phyloP scores from a whole-genome alignment of 2,329 filamentous ascomycete genomes.

The Rhynchosporium graminicola region DNA sequence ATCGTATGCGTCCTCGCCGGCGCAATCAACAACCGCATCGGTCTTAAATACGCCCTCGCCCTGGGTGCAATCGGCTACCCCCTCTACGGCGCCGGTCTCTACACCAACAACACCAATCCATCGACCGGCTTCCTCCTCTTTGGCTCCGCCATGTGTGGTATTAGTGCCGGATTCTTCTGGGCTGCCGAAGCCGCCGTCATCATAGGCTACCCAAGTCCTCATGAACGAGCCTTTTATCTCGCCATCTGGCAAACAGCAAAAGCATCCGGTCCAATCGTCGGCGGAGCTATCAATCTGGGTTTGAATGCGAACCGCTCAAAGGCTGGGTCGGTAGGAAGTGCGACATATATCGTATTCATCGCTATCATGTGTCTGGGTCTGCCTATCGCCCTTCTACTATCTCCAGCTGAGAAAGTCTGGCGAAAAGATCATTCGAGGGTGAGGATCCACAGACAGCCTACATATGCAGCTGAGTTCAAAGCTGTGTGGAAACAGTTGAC shows the following conservation, averaged over 20 bases:
- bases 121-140: slow-evolving; percentile 46
- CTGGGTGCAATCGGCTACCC: slow-evolving; percentile 48
- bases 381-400: slow-evolving; percentile 16
- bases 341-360: slow-evolving; percentile 23
- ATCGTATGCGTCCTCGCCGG: slow-evolving; percentile 46
- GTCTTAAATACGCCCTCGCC: slow-evolving; percentile 44
- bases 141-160: slow-evolving; percentile 43
- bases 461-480: slow-evolving; percentile 19
- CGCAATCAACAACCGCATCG: slow-evolving; percentile 44
- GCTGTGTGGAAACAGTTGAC: slow-evolving; percentile 16
- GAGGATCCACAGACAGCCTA: slow-evolving; percentile 14
- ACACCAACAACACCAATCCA: slow-evolving; percentile 43
- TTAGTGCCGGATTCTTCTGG: slow-evolving; percentile 47
- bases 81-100: slow-evolving; percentile 45
- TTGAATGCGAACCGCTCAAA: slow-evolving; percentile 19
- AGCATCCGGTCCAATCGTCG: slow-evolving; percentile 44
- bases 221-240: slow-evolving; percentile 33
- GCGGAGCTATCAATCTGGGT: slow-evolving; percentile 21
- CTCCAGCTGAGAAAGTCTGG: slow-evolving; percentile 20
- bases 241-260: slow-evolving; percentile 46
- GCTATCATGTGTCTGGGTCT: slow-evolving; percentile 24
- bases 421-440: slow-evolving; percentile 17
- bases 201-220: slow-evolving; percentile 43
- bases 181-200: slow-evolving; percentile 45
- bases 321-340: slow-evolving; percentile 21